A percentile compares a stretch with the other conserved stretches of the same genome.
phyloP scores from a whole-genome alignment of 176 grass and related monocot species.

The Hordeum vulgare region DNA sequence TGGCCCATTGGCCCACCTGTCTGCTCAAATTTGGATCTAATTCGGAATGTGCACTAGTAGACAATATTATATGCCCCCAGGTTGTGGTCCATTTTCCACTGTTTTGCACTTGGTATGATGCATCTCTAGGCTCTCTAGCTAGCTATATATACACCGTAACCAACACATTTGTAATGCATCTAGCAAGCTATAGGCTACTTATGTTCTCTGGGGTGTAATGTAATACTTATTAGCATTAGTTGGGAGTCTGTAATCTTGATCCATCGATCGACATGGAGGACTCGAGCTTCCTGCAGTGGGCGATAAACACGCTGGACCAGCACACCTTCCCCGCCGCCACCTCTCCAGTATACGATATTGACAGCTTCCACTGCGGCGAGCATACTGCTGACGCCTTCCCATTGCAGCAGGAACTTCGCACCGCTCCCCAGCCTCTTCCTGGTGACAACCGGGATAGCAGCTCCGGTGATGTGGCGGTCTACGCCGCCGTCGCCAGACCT shows the following conservation, averaged over 20 bases:
- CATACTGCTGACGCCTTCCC: not conserved
- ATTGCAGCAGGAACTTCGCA: slow-evolving; percentile 18
- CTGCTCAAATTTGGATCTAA: too few species aligned
- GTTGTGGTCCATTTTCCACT: too few species aligned
- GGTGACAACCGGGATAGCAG: not conserved
- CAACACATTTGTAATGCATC: too few species aligned
- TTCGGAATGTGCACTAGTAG: too few species aligned
- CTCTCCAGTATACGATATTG: not conserved
- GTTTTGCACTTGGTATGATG: too few species aligned
- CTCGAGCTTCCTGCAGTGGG: slow-evolving; percentile 39
- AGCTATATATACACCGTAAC: too few species aligned
- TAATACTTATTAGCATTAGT: not conserved
- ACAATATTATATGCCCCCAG: too few species aligned
- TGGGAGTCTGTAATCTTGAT: not conserved
- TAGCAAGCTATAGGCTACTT: not conserved
- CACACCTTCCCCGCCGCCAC: not conserved
- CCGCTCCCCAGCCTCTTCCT: not conserved
- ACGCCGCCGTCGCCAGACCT: not conserved
- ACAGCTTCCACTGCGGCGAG: not conserved
- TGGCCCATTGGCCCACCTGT: too few species aligned
- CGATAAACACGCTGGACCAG: slow-evolving; percentile 28
- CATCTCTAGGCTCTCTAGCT: too few species aligned
- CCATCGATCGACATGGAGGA: slow-evolving; percentile 22
- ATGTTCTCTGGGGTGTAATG: not conserved
- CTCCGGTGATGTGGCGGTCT: not conserved